Percentiles rank a stretch among this genome's conserved stretches.
phyloP scores from a whole-genome alignment of 2,329 filamentous ascomycete species.

The Paramyrothecium sp. region DNA sequence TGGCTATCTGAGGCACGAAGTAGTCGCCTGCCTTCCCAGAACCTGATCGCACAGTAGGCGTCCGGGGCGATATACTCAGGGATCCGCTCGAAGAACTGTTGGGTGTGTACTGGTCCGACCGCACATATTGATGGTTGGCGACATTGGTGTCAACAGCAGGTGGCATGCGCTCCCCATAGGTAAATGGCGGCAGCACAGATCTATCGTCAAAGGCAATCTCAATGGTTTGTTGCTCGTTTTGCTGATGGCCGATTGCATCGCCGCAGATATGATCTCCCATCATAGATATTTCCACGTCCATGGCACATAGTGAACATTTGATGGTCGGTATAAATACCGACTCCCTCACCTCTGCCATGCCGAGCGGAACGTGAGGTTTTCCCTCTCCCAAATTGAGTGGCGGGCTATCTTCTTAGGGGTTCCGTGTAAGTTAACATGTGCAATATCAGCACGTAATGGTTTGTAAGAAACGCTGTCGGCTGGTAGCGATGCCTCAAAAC shows the following conservation, averaged over 20 bases:
- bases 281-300: constrained; percentile 76
- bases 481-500: too few relatives aligned
- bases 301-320: constrained; percentile 81
- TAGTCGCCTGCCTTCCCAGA: constrained; percentile 43
- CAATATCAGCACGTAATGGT: too few relatives aligned
- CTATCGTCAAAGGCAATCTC: neutral
- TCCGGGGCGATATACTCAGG: constrained; percentile 62
- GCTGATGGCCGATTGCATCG: constrained; percentile 41
- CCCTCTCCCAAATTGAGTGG: neutral
- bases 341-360: constrained; percentile 54
- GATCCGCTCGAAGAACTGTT: constrained; percentile 60
- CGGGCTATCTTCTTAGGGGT: neutral
- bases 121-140: constrained; percentile 54
- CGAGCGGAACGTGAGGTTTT: constrained; percentile 12
- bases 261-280: constrained; percentile 84
- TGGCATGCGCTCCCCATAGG: constrained; percentile 39
- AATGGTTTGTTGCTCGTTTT: constrained; percentile 26
- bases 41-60: constrained; percentile 44
- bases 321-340: constrained; percentile 76
- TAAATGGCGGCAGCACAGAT: constrained; percentile 16
- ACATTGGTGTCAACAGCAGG: constrained; percentile 50
- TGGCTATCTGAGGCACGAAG: constrained; percentile 44
- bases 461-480: too few relatives aligned
- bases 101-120: constrained; percentile 60
- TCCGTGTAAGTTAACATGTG: too few relatives aligned